Base-by-base conservation (phyloP, 176 grass and related monocot species). In the Urochloa ruziziensis region DNA sequence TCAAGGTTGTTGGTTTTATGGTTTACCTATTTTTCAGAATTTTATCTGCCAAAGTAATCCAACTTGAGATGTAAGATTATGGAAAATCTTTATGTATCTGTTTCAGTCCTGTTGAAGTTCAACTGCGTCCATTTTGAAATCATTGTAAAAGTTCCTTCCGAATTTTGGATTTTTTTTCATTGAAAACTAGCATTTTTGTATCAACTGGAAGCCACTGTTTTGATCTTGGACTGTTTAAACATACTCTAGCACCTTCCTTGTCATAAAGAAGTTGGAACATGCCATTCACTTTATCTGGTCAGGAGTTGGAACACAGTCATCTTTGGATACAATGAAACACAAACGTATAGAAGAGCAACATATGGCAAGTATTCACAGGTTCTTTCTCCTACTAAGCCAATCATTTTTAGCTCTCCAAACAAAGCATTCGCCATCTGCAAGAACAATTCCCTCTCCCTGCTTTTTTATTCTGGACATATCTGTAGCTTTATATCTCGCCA, bases 81-180 rank as follows among this genome's bases (percentile, higher is more conserved):
- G 24, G 74, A 3, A 85, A 18, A 72, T 63, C 6, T 80, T 79
- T 66, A 73, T 0, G 0, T n/a, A 56, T 56, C 21, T 82, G 82
- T 87, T 85, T 93, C 80, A 99, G 96, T 85, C 77, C 93, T 75
- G 70, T 86, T 75, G 91, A 96, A 94, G 91, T 90, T 80, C 91
- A 99, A 63, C 91, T 63, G 39, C 7, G 62, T 90, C 53, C 53
- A n/a, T 56, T 56, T 53, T 56, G 53, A 56, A 56, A 56, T n/a
- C n/a, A 6, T 56, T 19, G 8, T 56, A 56, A 56, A 56, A n/a
- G 1, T 51, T 56, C 21, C 21, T n/a, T 56, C 7, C 2, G 23
- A 56, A n/a, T n/a, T 8, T 56, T 23, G 52, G 6, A 9, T n/a
- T n/a, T 56, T 54, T 56, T 56, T 7, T 8, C 21, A n/a, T n/a